Base-by-base conservation (phyloP, 202 grass and related monocot genomes). In the Schoenoplectus triqueter region DNA sequence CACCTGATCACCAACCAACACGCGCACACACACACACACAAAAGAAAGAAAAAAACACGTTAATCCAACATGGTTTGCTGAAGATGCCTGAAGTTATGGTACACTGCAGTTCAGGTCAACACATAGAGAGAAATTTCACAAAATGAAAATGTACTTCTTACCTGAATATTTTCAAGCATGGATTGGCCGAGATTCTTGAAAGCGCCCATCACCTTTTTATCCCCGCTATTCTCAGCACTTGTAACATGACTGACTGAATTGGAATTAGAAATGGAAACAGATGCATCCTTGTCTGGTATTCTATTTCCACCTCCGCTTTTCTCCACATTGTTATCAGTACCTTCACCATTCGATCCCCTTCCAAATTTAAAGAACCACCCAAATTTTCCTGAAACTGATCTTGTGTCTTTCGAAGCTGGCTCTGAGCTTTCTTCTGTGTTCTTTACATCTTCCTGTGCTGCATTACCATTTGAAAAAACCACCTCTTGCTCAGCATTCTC, bases 161-260 rank as follows among this genome's bases (percentile, higher is more conserved):
- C 97, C 97, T 96, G 97, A 69, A 99, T 96, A 87, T 99, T 99
- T 63, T 99, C 97, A n/a, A 99, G 93, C 97, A 99, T 99, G 85
- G 89, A 96, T 79, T 99, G 93, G 7, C 97, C 97, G 46, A 99
- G 85, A 59, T 86, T 96, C 86, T 92, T 92, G 15, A 92, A 88
- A 48, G 90, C 89, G 84, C 90, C 88, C 82, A 86, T 87, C 49
- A 90, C 86, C 59, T 98, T 95, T 55, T 89, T 96, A 90, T 99
- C 96, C 40, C 88, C 90, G 56, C 72, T 83, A 56, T 56, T 83
- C 80, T 83, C 60, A 88, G 87, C 82, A 66, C 84, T 80, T 61
- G 72, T 92, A 56, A 19, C 57, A 45, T 57, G 73, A 22, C 88
- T 22, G 48, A 3, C 66, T 14, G 64, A 77, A 72, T 78, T 87